Evolutionary conservation across 2,329 filamentous ascomycete genomes (phyloP), one percentile per base, ranked within the genome.

Genomic region (Monilinia polystroma): DNA sequence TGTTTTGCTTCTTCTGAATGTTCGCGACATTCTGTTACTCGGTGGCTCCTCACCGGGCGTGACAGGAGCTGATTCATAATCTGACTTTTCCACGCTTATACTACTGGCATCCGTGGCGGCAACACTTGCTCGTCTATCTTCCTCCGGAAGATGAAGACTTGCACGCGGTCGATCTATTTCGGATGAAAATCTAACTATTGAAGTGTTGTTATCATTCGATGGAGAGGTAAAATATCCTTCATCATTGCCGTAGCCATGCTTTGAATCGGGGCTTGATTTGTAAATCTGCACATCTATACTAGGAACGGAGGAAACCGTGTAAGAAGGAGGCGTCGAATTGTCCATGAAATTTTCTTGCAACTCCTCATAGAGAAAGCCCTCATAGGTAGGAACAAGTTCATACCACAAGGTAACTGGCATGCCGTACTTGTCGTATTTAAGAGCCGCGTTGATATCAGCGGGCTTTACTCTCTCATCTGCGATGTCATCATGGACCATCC

Each of bases 321-420:
- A 89, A 1, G 86, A 85, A 1, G 87, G 87, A 3, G 86, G 87
- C 18, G 55, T 51, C 26, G 35, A 23, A 4, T 56, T 43, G 1
- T 23, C 56, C 6, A 47, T 79, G 81, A 55, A 78, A 78, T 8
- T 83, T 29, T 43, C 41, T 14, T 59, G 45, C 81, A 43, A 32
- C 47, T 57, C 55, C 7, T 66, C 35, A 41, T 62, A 32, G 5
- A 56, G 23, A 12, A 64, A 62, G 56, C 52, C 75, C 66, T 93
- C 90, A 41, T 92, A 86, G 74, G 96, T 92, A 0, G 94, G 93
- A 41, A 96, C 85, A 52, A 98, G 91, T 77, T 97, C 94, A 75
- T 97, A 99, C 78, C 98, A 98, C 0, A 99, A 82, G 8, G 98
- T 84, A 76, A 98, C 98, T 0, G 95, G 94, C 77, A 92, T 96